Conservation (phyloP, 257 asterid genomes). For the Nicotiana tomentosiformis region DNA sequence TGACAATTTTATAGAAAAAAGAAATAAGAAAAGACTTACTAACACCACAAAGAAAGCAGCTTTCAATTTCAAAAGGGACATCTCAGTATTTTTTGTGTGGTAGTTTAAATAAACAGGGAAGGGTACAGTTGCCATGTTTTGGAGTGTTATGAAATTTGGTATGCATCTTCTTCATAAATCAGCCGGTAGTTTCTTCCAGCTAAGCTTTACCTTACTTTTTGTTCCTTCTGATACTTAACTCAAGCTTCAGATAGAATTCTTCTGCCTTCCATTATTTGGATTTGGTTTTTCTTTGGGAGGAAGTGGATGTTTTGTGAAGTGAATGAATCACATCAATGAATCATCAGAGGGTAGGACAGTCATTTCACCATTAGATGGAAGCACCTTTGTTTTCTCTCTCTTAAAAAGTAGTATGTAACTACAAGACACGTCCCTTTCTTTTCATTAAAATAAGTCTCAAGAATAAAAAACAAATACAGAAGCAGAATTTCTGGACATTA, state of each 20-base stretch:
- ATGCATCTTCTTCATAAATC: constrained; percentile 19
- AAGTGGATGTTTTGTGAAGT: background rate
- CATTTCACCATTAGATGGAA: constrained; percentile 12
- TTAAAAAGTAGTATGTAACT: constrained; percentile 9
- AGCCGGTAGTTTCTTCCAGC: constrained; percentile 34
- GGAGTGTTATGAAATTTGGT: constrained; percentile 29
- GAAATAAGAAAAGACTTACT: background rate
- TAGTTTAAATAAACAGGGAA: constrained; percentile 9
- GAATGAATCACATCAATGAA: background rate
- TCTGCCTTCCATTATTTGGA: constrained; percentile 10
- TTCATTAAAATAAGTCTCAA: constrained; percentile 11
- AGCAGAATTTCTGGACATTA: constrained; percentile 15
- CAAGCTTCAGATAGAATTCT: constrained; percentile 9
- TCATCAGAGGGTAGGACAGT: constrained; percentile 24
- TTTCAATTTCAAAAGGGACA: background rate
- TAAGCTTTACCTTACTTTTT: constrained; percentile 31
- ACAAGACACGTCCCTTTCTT: constrained; percentile 11
- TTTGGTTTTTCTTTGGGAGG: background rate
- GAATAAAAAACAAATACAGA: background rate
- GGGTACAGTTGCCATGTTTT: constrained; percentile 13
- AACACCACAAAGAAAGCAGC: background rate
- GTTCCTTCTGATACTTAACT: constrained; percentile 20
- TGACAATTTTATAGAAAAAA: background rate
- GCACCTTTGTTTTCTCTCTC: constrained; percentile 16
- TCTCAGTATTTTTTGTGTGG: constrained; percentile 1